Base-by-base conservation (phyloP, 805 yeast species). In the Starmerella stigmatis region DNA sequence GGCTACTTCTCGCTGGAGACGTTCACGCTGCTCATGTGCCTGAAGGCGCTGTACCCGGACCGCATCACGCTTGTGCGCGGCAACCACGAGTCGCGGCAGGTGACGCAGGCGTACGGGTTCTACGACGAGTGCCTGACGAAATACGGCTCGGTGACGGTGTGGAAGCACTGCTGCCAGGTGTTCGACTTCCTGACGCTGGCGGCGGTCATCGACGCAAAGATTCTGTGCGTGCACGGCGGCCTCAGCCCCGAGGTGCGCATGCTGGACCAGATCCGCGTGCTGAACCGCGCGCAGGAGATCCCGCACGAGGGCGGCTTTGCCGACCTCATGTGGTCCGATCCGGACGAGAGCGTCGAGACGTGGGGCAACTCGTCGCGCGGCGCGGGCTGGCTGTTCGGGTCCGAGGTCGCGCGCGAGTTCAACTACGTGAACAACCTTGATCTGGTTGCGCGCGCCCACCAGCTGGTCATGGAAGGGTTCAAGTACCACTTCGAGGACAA, bases 231-330 rank as follows among this genome's bases (percentile, higher is more conserved):
- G 36, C 98, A 89, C 63, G 98, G 98, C 47, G 98, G 98, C 5
- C 71, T 89, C 45, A 84, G 95, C 12, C 98, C 98, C 2, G 97
- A 92, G 64, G 88, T 89, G 52, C 76, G 97, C 62, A 88, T 92
- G 94, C 72, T 89, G 54, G 98, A 89, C 64, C 98, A 89, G 65
- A 86, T 89, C 54, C 72, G 97, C 57, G 97, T 89, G 16, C 70
- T 89, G 47, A 81, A 92, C 43, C 74, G 98, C 59, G 97, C 97
- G 3, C 97, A 89, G 65, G 97, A 89, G 65, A 96, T 89, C 39
- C 98, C 98, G 3, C 97, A 92, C 63, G 98, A 89, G 67, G 98
- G 98, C 56, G 97, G 96, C 2, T 89, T 89, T 64, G 92, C 96
- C 61, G 98, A 89, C 64, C 74, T 89, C 57, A 88, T 89, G 31